A percentile compares a stretch with the other conserved stretches of the same genome.
Evolutionary conservation across 2,329 filamentous ascomycete species (phyloP).

Genomic region (Fusarium sp.): DNA sequence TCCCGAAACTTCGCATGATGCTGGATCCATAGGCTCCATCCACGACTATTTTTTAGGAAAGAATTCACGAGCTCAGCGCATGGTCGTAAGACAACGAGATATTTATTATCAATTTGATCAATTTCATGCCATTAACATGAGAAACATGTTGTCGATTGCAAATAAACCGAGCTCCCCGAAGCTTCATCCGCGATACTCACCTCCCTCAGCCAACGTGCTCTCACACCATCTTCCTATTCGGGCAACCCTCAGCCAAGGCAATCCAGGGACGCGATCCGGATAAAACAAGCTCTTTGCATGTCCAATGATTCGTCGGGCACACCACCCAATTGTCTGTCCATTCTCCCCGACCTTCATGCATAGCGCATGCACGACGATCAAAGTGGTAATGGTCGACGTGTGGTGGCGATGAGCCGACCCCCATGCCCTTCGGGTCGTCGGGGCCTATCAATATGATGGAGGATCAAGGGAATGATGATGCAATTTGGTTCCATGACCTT

Average conservation of each 20-base stretch:
- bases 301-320: conserved; percentile 19
- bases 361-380: conserved; percentile 28
- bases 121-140: not conserved
- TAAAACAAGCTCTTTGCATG: conserved; percentile 25
- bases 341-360: conserved; percentile 34
- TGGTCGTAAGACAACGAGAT: not conserved
- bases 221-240: conserved; percentile 4
- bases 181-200: not conserved
- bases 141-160: not conserved
- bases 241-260: not conserved
- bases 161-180: not conserved
- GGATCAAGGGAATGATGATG: conserved; percentile 32
- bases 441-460: conserved; percentile 28
- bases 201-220: not conserved
- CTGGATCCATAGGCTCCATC: not conserved
- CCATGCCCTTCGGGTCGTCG: conserved; percentile 37
- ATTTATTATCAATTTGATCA: not conserved
- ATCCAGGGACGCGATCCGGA: not conserved
- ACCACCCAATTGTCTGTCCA: conserved; percentile 19
- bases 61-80: not conserved
- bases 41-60: not conserved
- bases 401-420: conserved; percentile 36
- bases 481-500: not conserved
- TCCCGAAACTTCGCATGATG: not conserved
- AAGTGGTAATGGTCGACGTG: conserved; percentile 36